Percentiles rank a stretch among this genome's conserved stretches.
Evolutionary conservation across 192 early-diverging fungal species (phyloP).

Genomic region (Coemansia biformis): DNA sequence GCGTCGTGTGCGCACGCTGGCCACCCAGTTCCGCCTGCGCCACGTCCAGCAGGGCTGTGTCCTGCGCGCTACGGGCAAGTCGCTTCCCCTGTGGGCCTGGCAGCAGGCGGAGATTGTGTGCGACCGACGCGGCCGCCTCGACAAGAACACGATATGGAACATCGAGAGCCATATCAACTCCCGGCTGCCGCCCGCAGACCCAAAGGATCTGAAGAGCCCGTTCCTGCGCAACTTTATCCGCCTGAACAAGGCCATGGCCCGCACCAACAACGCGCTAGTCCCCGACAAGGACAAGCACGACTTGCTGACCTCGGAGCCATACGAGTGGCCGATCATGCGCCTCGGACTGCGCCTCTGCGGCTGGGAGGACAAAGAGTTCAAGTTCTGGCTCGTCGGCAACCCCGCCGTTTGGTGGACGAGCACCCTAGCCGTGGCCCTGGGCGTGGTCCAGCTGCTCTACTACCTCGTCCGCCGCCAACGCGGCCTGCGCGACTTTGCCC

Average conservation of each 20-base stretch:
- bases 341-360: slow-evolving; percentile 91
- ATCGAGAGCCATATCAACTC: slow-evolving; percentile 82
- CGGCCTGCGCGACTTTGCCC: slow-evolving; percentile 16
- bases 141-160: slow-evolving; percentile 85
- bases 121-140: slow-evolving; percentile 60
- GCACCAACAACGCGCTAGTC: slow-evolving; percentile 89
- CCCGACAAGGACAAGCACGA: slow-evolving; percentile 92
- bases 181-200: slow-evolving; percentile 64
- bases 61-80: slow-evolving; percentile 66
- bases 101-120: slow-evolving; percentile 89
- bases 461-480: slow-evolving; percentile 58
- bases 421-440: slow-evolving; percentile 40
- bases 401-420: slow-evolving; percentile 88
- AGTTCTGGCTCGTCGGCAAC: slow-evolving; percentile 92
- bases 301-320: slow-evolving; percentile 50
- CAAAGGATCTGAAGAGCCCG: slow-evolving; percentile 58
- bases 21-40: slow-evolving; percentile 75
- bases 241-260: slow-evolving; percentile 94
- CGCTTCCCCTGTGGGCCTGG: slow-evolving; percentile 95
- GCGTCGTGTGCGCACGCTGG: slow-evolving; percentile 62
- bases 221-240: slow-evolving; percentile 85
- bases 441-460: slow-evolving; percentile 21
- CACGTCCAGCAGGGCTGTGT: slow-evolving; percentile 69
- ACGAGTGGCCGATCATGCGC: slow-evolving; percentile 82
- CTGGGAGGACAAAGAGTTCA: slow-evolving; percentile 79